Evolutionary conservation across 2,329 filamentous ascomycete species (phyloP).

Genomic region (Alternaria burnsii): DNA sequence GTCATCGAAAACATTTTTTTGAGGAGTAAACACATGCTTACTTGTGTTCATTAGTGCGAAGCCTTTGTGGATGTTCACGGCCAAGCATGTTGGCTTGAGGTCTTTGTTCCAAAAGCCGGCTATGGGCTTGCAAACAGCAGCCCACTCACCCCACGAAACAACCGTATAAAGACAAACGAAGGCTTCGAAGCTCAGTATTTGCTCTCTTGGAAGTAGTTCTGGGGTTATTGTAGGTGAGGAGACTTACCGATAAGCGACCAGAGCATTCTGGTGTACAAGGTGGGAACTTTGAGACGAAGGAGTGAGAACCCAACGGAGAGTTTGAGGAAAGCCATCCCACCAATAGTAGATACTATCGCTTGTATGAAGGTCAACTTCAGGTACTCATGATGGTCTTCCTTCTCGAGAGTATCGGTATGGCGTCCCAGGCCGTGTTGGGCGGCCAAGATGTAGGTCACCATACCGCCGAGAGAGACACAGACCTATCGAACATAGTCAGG

Average conservation of each 20-base stretch:
- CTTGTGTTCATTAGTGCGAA: background rate
- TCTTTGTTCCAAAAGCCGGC: background rate
- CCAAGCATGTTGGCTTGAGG: background rate
- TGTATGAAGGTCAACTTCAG: background rate
- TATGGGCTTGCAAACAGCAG: background rate
- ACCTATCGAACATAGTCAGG: background rate
- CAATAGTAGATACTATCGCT: background rate
- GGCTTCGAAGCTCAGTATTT: background rate
- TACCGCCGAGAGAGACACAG: conserved; percentile 1
- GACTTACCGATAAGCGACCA: background rate
- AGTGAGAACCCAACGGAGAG: background rate
- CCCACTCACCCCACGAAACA: background rate
- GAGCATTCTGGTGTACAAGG: background rate
- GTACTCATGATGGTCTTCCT: background rate
- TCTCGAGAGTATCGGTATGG: background rate
- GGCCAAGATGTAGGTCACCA: background rate
- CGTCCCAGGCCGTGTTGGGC: background rate
- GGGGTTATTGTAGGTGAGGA: background rate
- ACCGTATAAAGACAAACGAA: conserved; percentile 1
- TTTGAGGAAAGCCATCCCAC: background rate
- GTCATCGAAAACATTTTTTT: background rate
- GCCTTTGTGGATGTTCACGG: background rate
- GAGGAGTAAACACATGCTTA: background rate
- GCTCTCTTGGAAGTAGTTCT: background rate
- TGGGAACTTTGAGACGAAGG: background rate